Base-by-base conservation (phyloP, 176 grass and related monocot species). In the Avena sativa region DNA sequence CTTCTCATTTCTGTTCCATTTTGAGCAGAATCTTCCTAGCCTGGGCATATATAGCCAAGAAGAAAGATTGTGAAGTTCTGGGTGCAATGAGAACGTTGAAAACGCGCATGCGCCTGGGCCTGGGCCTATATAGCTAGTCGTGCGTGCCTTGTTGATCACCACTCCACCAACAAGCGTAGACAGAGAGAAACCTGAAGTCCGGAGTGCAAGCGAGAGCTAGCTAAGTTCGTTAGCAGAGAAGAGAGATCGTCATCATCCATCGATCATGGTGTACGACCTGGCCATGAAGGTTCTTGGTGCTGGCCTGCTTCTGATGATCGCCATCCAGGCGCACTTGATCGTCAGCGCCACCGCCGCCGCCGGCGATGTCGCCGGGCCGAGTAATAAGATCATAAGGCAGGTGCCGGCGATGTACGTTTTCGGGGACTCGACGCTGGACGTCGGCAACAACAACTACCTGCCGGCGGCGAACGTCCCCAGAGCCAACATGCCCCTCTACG, bases 371-470 rank as follows among this genome's bases (percentile, higher is more conserved):
- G 55, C 19, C 17, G 16, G 19, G 55, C 79, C 53, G 48, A 8
- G 16, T 8, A 81, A 62, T 8, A 81, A 62, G 64, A 34, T 14
- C 32, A 34, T 28, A 14, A 49, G 8, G 80, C 78, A 62, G 47
- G 76, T 85, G 43, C 86, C 86, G 67, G 81, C 81, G 20, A 76
- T 91, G 16, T 89, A 71, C 70, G 90, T 91, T 34, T 85, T 91
- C 2, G 89, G 89, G 8, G 89, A 91, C 53, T 91, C 90, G 0
- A 89, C 86, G 2, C 66, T 88, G 4, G 90, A 91, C 36, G 86
- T 91, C 0, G 90, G 90, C 44, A 91, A 91, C 90, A 91, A 91
- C 75, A 88, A 91, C 75, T 19, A 78, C 36, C 15, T 91, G 75
- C 38, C 34, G 36, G 86, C 60, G 86, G 9, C 36, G 2, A 3